phyloP scores from a whole-genome alignment of 371 early-diverging fungal species.

The Chytridiales sp. region DNA sequence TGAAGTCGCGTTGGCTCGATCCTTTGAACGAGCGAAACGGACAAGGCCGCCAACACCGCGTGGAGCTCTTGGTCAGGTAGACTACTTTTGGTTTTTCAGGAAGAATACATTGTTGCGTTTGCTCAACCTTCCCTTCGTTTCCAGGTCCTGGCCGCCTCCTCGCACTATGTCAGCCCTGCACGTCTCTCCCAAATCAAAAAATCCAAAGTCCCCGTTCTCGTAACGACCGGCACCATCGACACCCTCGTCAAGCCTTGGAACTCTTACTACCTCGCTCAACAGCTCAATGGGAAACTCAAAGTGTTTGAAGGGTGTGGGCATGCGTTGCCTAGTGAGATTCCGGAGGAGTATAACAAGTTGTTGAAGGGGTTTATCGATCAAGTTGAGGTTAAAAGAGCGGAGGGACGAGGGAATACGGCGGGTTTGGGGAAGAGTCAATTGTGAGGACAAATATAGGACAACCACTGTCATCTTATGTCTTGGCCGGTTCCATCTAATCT shows the following conservation, averaged over 20 bases:
- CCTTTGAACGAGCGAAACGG: too few relatives aligned
- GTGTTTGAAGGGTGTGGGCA: background rate
- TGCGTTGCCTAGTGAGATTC: background rate
- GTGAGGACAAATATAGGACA: too few relatives aligned
- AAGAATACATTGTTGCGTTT: background rate
- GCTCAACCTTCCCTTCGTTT: background rate
- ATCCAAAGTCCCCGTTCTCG: slow-evolving; percentile 4
- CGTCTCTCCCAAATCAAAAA: background rate
- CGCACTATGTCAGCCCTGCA: slow-evolving; percentile 13
- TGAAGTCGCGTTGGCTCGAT: too few relatives aligned
- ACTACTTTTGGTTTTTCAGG: background rate
- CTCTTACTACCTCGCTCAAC: slow-evolving; percentile 12
- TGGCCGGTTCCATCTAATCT: too few relatives aligned
- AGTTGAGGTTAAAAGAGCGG: too few relatives aligned
- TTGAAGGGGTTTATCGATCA: too few relatives aligned
- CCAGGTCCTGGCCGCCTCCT: slow-evolving; percentile 6
- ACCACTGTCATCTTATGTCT: too few relatives aligned
- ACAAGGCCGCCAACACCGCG: too few relatives aligned
- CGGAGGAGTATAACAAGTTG: too few relatives aligned
- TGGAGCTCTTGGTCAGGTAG: background rate
- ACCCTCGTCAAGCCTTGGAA: slow-evolving; percentile 15
- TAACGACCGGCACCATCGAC: slow-evolving; percentile 11
- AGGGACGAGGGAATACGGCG: too few relatives aligned
- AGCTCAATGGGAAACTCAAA: slow-evolving; percentile 1
- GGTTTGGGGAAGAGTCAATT: too few relatives aligned